Evolutionary conservation across 179 eudicot genomes (phyloP), one percentile per base, ranked within the genome.

Genomic region (Pouteria campechiana): DNA sequence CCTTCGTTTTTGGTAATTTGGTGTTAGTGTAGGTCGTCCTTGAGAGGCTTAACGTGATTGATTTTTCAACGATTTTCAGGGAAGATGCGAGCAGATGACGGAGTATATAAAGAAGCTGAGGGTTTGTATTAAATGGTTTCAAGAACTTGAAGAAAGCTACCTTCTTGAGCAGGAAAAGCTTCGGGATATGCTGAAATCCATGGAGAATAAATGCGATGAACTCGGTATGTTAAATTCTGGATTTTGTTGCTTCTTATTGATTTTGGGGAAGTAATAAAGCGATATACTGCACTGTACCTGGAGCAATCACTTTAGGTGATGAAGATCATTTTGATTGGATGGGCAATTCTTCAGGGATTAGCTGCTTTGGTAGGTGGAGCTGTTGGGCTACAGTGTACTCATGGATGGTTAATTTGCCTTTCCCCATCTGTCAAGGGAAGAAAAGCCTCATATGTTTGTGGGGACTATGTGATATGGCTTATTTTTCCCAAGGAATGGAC

Each of bases 91-190:
- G 32, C 84, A 74, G 46, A 90, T 90, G 98, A 44, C 54, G 64
- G 95, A 86, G 21, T 79, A 73, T 42, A 90, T 90, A 25, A 74
- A 46, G 49, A 79, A 73, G 73, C 96, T 90, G 18, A 78, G 92
- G 65, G 70, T 70, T n/a, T 89, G 97, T 48, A 61, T 89, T 38
- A 78, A 50, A 54, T 89, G 95, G 90, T 89, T 89, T 40, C 95
- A 85, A 68, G 87, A 85, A 64, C 68, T 72, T 52, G 95, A 85
- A 69, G 90, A 73, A 28, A 76, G 69, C 44, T 69, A 63, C 53
- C 61, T 74, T 23, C 37, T 69, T 12, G 86, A 85, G 64, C 83
- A 85, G 69, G 89, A 76, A 44, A 76, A 72, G 46, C 63, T 81
- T 21, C 63, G 52, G 32, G 62, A 61, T 55, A 31, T 81, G 67